These are phyloP conservation scores for Coemansia sp. DNA, from an alignment of 192 early-diverging fungal species.

Conservation along the genomic window DNA sequence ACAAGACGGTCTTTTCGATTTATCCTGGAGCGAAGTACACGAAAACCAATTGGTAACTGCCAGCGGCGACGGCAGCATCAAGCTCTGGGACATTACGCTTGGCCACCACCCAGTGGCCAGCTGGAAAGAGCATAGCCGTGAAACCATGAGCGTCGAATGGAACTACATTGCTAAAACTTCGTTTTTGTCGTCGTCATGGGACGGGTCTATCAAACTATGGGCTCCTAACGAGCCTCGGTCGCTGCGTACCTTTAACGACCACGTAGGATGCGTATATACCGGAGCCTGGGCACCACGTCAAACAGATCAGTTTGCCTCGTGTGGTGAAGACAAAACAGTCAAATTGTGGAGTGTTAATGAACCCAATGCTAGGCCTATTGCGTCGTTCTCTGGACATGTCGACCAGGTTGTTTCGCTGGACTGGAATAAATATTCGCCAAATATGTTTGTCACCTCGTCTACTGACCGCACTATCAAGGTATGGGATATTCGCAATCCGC, in stretches of 20 bases:
- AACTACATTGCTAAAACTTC: constrained; percentile 86
- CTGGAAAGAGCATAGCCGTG: constrained; percentile 91
- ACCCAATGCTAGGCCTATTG: constrained; percentile 59
- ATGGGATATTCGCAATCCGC: constrained; percentile 85
- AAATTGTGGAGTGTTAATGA: constrained; percentile 89
- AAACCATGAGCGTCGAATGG: constrained; percentile 95
- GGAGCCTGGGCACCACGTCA: constrained; percentile 82
- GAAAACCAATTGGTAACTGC: constrained; percentile 91
- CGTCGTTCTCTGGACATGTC: constrained; percentile 75
- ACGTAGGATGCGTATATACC: constrained; percentile 90
- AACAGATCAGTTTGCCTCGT: constrained; percentile 79
- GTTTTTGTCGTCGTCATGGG: constrained; percentile 94
- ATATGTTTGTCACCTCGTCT: constrained; percentile 82
- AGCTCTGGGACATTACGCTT: constrained; percentile 86
- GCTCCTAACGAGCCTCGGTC: constrained; percentile 74
- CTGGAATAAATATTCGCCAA: constrained; percentile 95
- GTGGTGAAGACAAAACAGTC: constrained; percentile 85
- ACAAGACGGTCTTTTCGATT: constrained; percentile 95
- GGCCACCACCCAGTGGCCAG: constrained; percentile 68
- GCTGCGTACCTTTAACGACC: constrained; percentile 83
- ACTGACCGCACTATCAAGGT: constrained; percentile 87
- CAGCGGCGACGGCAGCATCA: constrained; percentile 94
- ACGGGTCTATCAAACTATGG: constrained; percentile 96
- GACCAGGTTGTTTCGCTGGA: constrained; percentile 90
- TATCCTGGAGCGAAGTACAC: constrained; percentile 92